A percentile compares a stretch with the other conserved stretches of the same genome.
phyloP scores from a whole-genome alignment of 192 early-diverging fungal genomes.

The Pilaira anomala region DNA sequence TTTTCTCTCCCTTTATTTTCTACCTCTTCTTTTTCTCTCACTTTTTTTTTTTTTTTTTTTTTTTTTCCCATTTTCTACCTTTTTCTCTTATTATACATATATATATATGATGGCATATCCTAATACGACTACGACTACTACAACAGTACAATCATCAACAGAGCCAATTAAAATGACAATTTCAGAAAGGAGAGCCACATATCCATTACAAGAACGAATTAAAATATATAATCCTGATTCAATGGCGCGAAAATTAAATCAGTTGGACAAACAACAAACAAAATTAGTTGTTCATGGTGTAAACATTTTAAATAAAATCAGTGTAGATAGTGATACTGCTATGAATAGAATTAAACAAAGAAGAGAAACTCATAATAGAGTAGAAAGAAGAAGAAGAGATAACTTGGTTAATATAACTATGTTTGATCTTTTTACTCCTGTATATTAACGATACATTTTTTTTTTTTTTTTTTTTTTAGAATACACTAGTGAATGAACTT shows the following conservation, averaged over 20 bases:
- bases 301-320: constrained; percentile 70
- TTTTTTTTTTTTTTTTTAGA: background rate
- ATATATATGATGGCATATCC: too few species aligned
- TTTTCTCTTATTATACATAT: too few species aligned
- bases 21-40: too few species aligned
- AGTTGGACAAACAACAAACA: constrained; percentile 11
- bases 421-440: background rate
- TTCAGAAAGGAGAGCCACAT: constrained; percentile 29
- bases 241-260: constrained; percentile 17
- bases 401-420: constrained; percentile 41
- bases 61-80: too few species aligned
- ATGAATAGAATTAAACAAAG: constrained; percentile 64
- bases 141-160: too few species aligned
- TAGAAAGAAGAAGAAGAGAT: constrained; percentile 68
- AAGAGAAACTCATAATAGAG: constrained; percentile 71
- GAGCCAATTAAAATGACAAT: constrained; percentile 7
- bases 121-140: too few species aligned
- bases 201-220: constrained; percentile 31
- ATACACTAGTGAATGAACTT: constrained; percentile 43
- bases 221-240: constrained; percentile 32
- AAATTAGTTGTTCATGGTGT: constrained; percentile 57
- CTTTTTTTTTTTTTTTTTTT: too few species aligned
- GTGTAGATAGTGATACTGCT: constrained; percentile 64
- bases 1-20: too few species aligned
- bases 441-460: background rate